Conservation (phyloP, 441 rosid species). For the Metrosideros polymorpha region DNA sequence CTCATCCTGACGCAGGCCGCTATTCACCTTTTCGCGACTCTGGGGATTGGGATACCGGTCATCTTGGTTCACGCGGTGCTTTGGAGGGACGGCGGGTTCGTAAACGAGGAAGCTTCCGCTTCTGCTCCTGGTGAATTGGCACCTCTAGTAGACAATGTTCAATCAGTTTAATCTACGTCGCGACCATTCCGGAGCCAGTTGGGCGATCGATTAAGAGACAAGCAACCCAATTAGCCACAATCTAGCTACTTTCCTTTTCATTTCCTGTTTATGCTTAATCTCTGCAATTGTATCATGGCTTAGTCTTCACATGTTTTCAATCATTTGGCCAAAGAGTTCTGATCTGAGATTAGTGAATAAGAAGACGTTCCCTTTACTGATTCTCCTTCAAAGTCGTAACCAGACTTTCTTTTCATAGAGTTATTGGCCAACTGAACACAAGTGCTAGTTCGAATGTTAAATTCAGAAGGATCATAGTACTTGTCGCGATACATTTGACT, state of each 20-base stretch:
- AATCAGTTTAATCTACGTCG: background rate
- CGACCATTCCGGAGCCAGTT: background rate
- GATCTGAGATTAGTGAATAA: background rate
- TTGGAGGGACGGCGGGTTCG: background rate
- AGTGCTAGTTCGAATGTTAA: background rate
- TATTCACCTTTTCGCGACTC: background rate
- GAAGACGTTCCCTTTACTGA: background rate
- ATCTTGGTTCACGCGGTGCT: background rate
- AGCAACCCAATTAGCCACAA: background rate
- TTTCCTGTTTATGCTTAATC: background rate
- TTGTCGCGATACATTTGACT: background rate
- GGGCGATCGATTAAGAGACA: background rate
- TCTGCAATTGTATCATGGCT: background rate
- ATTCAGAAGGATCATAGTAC: background rate
- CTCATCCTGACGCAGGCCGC: background rate
- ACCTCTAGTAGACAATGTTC: background rate
- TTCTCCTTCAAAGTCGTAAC: background rate
- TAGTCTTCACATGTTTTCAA: background rate
- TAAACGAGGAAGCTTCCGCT: background rate
- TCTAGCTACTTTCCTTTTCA: background rate
- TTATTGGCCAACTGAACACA: background rate
- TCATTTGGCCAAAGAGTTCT: background rate
- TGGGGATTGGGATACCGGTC: background rate
- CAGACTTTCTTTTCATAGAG: background rate
- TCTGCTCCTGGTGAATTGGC: background rate